Conservation (phyloP, 768 basidiomycete species). For the Auricularia cornea region DNA sequence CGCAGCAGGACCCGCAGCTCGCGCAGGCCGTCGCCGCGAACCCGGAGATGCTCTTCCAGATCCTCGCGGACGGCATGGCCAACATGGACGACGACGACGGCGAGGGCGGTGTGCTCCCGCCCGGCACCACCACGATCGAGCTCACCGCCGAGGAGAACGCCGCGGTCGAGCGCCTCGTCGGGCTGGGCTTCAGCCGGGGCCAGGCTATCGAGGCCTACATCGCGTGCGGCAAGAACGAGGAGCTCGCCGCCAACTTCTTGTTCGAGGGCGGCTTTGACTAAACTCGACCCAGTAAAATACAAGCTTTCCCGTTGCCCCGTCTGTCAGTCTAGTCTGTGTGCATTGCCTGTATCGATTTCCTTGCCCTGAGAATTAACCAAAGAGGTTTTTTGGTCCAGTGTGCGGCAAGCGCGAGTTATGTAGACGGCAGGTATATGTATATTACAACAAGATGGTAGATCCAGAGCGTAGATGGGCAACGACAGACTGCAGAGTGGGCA, state of each 20-base stretch:
- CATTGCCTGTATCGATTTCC: too few relatives aligned
- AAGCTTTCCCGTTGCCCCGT: too few relatives aligned
- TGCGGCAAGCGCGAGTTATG: too few relatives aligned
- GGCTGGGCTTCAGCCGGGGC: conserved; percentile 78
- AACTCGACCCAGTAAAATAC: too few relatives aligned
- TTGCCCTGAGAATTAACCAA: too few relatives aligned
- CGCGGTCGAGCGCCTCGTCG: conserved; percentile 85
- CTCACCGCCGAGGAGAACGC: conserved; percentile 82
- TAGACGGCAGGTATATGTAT: too few relatives aligned
- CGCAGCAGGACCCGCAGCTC: conserved; percentile 62
- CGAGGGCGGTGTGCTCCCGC: conserved; percentile 21
- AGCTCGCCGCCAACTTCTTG: conserved; percentile 88
- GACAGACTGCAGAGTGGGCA: too few relatives aligned
- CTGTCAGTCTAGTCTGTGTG: too few relatives aligned
- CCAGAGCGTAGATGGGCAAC: too few relatives aligned
- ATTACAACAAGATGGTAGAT: too few relatives aligned
- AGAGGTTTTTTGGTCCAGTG: too few relatives aligned
- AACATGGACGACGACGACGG: conserved; percentile 26
- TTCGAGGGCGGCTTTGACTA: conserved; percentile 62
- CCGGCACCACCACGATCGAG: conserved; percentile 56
- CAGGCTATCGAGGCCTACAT: conserved; percentile 85
- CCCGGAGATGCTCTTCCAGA: conserved; percentile 57
- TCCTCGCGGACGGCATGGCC: conserved; percentile 43
- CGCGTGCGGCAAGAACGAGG: conserved; percentile 95
- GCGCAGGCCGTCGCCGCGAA: conserved; percentile 60